Percentiles rank a stretch among this genome's conserved stretches.
Evolutionary conservation across 2,329 filamentous ascomycete species (phyloP).

Genomic region (Phialophora expanda): DNA sequence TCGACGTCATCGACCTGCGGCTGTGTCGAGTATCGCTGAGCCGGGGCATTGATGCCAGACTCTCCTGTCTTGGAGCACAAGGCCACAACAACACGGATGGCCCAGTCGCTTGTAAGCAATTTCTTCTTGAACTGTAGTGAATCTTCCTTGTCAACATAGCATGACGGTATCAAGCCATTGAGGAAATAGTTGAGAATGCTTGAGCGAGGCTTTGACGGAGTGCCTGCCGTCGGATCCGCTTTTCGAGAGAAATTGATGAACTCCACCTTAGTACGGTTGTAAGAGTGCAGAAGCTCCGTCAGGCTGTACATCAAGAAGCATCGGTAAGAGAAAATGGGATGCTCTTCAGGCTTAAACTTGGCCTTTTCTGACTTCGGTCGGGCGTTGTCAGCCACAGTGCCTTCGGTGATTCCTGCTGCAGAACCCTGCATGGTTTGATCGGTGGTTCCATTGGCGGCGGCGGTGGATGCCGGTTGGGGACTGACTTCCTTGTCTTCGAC

Average conservation of each 20-base stretch:
- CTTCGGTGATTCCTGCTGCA: slow-evolving; percentile 44
- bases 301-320: slow-evolving; percentile 94
- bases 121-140: slow-evolving; percentile 82
- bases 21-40: slow-evolving; percentile 51
- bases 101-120: slow-evolving; percentile 80
- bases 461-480: slow-evolving; percentile 38
- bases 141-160: slow-evolving; percentile 66
- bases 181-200: slow-evolving; percentile 93
- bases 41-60: slow-evolving; percentile 54
- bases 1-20: slow-evolving; percentile 61
- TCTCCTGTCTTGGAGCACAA: slow-evolving; percentile 88
- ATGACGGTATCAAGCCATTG: slow-evolving; percentile 73
- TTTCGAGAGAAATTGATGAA: slow-evolving; percentile 99
- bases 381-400: slow-evolving; percentile 18
- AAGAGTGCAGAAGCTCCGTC: slow-evolving; percentile 86
- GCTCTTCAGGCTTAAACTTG: slow-evolving; percentile 86
- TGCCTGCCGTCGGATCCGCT: slow-evolving; percentile 78
- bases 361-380: slow-evolving; percentile 70
- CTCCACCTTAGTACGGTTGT: slow-evolving; percentile 94
- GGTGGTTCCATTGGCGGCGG: slow-evolving; percentile 45
- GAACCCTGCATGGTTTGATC: slow-evolving; percentile 50
- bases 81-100: slow-evolving; percentile 83
- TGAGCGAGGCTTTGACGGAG: slow-evolving; percentile 91
- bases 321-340: slow-evolving; percentile 94
- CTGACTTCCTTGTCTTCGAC: slow-evolving; percentile 79